Conservation (phyloP, 352 stramenopile species). For the Aphanomyces cochlioides region DNA sequence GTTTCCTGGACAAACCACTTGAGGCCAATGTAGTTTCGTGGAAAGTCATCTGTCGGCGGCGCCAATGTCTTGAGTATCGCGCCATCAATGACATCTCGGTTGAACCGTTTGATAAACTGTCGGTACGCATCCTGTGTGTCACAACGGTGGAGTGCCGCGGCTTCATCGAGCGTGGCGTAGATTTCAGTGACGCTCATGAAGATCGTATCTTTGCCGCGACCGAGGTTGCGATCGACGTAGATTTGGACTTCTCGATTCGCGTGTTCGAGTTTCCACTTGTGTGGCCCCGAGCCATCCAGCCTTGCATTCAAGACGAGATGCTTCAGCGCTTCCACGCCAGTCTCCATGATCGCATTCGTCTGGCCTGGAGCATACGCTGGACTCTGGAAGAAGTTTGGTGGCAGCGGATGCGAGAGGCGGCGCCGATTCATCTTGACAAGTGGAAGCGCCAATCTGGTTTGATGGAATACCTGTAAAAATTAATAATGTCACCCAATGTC, state of each 20-base stretch:
- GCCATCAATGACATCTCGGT: conserved; percentile 61
- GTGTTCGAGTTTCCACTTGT: conserved; percentile 5
- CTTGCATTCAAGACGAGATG: conserved; percentile 1
- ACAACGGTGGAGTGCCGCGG: neutral
- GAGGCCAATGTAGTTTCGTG: conserved; percentile 73
- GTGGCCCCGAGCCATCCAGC: conserved; percentile 1
- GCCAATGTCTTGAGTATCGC: conserved; percentile 69
- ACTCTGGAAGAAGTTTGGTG: conserved; percentile 19
- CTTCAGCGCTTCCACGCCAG: conserved; percentile 3
- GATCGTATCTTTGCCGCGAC: neutral
- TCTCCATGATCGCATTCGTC: neutral
- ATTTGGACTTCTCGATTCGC: conserved; percentile 5
- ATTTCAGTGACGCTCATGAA: conserved; percentile 24
- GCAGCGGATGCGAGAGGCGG: conserved; percentile 11
- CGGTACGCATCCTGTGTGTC: neutral
- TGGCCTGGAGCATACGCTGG: neutral
- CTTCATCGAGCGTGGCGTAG: conserved; percentile 26
- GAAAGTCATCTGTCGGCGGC: conserved; percentile 56
- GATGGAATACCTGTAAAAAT: neutral
- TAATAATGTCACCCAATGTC: neutral
- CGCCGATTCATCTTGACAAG: neutral
- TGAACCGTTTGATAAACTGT: neutral
- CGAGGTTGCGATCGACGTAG: conserved; percentile 3
- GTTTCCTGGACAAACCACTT: conserved; percentile 40
- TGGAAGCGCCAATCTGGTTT: neutral